Conservation (phyloP, 331 rosid species). For the Quercus phellos region DNA sequence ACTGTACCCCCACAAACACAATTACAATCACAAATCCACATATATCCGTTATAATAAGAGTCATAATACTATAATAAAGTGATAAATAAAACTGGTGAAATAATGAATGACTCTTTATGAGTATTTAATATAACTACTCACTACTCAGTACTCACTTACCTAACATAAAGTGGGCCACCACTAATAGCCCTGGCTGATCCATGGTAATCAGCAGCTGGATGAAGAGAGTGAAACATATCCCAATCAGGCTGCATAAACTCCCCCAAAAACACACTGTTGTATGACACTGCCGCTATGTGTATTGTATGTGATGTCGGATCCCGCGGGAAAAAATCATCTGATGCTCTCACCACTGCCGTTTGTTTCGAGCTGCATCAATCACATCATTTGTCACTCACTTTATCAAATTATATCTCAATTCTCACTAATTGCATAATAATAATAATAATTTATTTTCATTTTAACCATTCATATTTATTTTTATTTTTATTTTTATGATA, state of each 20-base stretch:
- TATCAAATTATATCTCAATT: neutral
- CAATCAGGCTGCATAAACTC: conserved; percentile 94
- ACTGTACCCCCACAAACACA: conserved; percentile 22
- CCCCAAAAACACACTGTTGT: conserved; percentile 77
- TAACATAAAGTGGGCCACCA: conserved; percentile 87
- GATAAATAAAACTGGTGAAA: no score
- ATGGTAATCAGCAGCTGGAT: conserved; percentile 84
- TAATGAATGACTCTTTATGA: no score
- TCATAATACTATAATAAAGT: no score
- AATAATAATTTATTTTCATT: no score
- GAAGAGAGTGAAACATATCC: conserved; percentile 95
- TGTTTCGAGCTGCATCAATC: conserved; percentile 48
- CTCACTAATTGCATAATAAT: neutral
- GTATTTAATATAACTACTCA: no score
- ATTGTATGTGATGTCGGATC: conserved; percentile 80
- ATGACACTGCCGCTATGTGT: conserved; percentile 81
- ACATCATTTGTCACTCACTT: neutral
- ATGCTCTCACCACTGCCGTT: conserved; percentile 78
- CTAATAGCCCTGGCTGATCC: conserved; percentile 87
- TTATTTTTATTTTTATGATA: no score
- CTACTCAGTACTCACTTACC: conserved; percentile 14
- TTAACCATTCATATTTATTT: no score
- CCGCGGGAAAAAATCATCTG: conserved; percentile 85
- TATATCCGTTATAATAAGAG: neutral
- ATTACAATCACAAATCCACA: neutral